Percentiles rank a stretch among this genome's conserved stretches.
Evolutionary conservation across 768 basidiomycete genomes (phyloP).

Genomic region (Sistotremastrum niveocremeum): DNA sequence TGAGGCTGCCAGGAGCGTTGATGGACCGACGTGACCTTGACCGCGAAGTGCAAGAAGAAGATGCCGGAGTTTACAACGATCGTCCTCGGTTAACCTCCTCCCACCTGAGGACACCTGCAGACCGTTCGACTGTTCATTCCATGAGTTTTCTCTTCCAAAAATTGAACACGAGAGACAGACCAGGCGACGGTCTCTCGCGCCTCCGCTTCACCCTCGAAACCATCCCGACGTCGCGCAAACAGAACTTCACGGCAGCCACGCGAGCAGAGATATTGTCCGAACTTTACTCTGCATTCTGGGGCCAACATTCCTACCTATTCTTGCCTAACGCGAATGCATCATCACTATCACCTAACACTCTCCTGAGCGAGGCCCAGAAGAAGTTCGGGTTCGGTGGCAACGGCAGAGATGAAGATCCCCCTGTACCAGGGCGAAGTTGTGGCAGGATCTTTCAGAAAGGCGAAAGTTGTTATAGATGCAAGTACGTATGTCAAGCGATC

Average conservation of each 20-base stretch:
- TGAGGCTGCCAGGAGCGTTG: too few relatives aligned
- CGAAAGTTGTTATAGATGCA: constrained; percentile 89
- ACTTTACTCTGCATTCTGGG: constrained; percentile 76
- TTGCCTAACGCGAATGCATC: constrained; percentile 44
- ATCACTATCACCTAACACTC: constrained; percentile 46
- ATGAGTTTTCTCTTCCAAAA: too few relatives aligned
- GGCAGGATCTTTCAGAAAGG: constrained; percentile 82
- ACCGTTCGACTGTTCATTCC: too few relatives aligned
- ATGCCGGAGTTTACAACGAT: too few relatives aligned
- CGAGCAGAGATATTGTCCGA: constrained; percentile 73
- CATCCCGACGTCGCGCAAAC: constrained; percentile 69
- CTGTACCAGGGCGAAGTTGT: constrained; percentile 62
- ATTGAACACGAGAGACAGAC: constrained; percentile 39
- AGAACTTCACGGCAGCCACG: constrained; percentile 57
- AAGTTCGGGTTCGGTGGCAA: constrained; percentile 42
- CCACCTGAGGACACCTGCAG: too few relatives aligned
- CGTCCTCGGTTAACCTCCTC: too few relatives aligned
- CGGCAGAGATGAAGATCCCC: constrained; percentile 38
- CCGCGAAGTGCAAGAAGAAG: too few relatives aligned
- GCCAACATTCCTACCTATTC: constrained; percentile 58
- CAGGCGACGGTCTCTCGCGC: constrained; percentile 52
- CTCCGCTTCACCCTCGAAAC: constrained; percentile 68
- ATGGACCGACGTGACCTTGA: too few relatives aligned
- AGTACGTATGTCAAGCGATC: constrained; percentile 36
- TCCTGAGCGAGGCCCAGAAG: constrained; percentile 59